Percentiles rank a stretch among this genome's conserved stretches.
phyloP scores from a whole-genome alignment of 2,329 filamentous ascomycete genomes.

The Ramichloridium luteum region DNA sequence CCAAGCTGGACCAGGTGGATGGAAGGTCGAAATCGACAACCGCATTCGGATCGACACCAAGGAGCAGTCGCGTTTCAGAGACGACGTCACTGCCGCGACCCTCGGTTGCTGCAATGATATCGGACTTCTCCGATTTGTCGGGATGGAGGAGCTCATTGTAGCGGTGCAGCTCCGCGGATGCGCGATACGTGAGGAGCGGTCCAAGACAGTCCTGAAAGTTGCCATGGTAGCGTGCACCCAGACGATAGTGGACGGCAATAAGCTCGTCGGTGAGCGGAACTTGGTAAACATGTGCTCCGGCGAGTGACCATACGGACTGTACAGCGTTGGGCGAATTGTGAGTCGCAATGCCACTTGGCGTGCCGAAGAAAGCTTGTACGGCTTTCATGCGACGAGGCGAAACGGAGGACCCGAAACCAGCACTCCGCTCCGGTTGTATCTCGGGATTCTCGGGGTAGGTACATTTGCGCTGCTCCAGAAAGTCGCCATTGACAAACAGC shows the following conservation, averaged over 20 bases:
- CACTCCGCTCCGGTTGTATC: constrained; percentile 21
- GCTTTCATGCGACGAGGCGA: constrained; percentile 29
- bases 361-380: constrained; percentile 87
- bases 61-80: constrained; percentile 65
- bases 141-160: constrained; percentile 84
- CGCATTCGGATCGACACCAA: constrained; percentile 71
- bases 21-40: constrained; percentile 55
- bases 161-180: constrained; percentile 78
- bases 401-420: constrained; percentile 1
- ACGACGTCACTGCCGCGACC: constrained; percentile 72
- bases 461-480: constrained; percentile 81
- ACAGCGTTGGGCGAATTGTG: constrained; percentile 61
- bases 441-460: constrained; percentile 72
- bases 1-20: not conserved
- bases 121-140: constrained; percentile 79
- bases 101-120: constrained; percentile 79
- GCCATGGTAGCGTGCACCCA: constrained; percentile 82
- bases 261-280: constrained; percentile 83
- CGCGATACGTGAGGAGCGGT: constrained; percentile 90
- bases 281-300: constrained; percentile 78
- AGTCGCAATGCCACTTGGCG: constrained; percentile 73
- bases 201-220: constrained; percentile 96
- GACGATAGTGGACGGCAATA: constrained; percentile 76
- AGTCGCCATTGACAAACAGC: constrained; percentile 85
- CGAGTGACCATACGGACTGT: constrained; percentile 74